A percentile compares a stretch with the other conserved stretches of the same genome.
These are phyloP conservation scores for Pseudomicrostroma phylloplanum DNA, from an alignment of 1,284 basidiomycete genomes.

Conservation along the genomic window DNA sequence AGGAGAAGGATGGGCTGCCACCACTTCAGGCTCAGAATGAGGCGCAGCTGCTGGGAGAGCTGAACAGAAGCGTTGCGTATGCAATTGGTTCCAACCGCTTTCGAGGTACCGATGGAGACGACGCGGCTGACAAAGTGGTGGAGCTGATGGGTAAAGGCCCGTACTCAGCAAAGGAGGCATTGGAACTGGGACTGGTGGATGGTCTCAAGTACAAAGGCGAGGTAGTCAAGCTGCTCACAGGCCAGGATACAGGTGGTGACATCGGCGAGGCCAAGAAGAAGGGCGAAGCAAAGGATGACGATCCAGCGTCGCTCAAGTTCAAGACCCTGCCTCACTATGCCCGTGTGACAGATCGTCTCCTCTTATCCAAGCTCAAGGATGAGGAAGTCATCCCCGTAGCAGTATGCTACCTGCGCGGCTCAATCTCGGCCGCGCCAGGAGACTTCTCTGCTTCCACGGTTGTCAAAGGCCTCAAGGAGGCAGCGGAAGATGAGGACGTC, in stretches of 20 bases:
- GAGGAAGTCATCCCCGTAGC: slow-evolving; percentile 49
- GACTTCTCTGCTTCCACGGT: slow-evolving; percentile 48
- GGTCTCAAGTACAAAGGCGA: slow-evolving; percentile 50
- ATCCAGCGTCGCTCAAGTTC: slow-evolving; percentile 15
- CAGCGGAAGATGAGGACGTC: slow-evolving; percentile 51
- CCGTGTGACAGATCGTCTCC: slow-evolving; percentile 12
- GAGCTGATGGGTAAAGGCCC: slow-evolving; percentile 50
- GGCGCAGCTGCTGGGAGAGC: slow-evolving; percentile 43
- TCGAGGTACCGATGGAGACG: slow-evolving; percentile 23
- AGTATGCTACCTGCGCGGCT: slow-evolving; percentile 52
- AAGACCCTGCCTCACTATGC: slow-evolving; percentile 37
- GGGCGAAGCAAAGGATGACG: slow-evolving; percentile 12
- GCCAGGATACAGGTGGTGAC: slow-evolving; percentile 21
- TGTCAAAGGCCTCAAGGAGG: slow-evolving; percentile 52
- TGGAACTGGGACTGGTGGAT: slow-evolving; percentile 48
- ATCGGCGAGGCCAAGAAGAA: slow-evolving; percentile 13
- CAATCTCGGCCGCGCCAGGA: slow-evolving; percentile 44
- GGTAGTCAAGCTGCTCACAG: slow-evolving; percentile 26
- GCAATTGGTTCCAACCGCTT: slow-evolving; percentile 37
- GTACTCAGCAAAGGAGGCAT: slow-evolving; percentile 49
- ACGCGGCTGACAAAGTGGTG: slow-evolving; percentile 39
- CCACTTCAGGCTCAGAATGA: slow-evolving; percentile 37
- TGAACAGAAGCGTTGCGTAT: slow-evolving; percentile 34
- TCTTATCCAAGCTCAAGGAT: slow-evolving; percentile 28
- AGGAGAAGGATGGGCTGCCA: slow-evolving; percentile 32